phyloP scores from a whole-genome alignment of 2,329 filamentous ascomycete species.

The Penicillium italicum region DNA sequence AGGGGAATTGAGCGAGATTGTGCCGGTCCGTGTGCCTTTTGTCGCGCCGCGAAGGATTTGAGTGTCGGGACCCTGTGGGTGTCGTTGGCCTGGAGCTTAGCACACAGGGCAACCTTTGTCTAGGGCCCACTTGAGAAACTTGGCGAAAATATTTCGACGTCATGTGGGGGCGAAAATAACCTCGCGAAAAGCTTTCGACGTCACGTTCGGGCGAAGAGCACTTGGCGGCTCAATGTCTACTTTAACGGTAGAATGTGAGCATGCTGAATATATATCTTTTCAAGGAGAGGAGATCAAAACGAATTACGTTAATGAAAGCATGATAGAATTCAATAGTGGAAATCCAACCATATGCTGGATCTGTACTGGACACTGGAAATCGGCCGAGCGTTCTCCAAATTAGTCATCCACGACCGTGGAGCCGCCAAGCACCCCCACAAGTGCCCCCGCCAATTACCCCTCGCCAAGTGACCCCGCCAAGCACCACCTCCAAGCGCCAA shows the following conservation, averaged over 20 bases:
- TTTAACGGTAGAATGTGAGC: not conserved
- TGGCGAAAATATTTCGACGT: not conserved
- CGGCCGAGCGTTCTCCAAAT: not conserved
- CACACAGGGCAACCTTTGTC: not conserved
- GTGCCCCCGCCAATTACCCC: too few species aligned
- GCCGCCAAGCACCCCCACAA: not conserved
- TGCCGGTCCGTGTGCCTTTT: slow-evolving; percentile 1
- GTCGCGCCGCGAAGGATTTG: not conserved
- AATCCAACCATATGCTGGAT: not conserved
- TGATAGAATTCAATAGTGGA: not conserved
- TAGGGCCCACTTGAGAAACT: not conserved
- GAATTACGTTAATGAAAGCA: not conserved
- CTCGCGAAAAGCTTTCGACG: not conserved
- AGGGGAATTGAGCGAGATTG: not conserved
- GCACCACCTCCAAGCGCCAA: slow-evolving; percentile 5
- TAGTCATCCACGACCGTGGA: not conserved
- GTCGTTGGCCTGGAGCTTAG: not conserved
- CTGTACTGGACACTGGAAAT: not conserved
- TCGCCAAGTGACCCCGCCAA: not conserved
- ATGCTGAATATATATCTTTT: not conserved
- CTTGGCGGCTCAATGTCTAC: not conserved
- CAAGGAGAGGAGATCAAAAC: not conserved
- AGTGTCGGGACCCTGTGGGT: slow-evolving; percentile 11
- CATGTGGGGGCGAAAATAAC: not conserved
- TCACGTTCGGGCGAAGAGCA: not conserved